Conservation (phyloP, 1,139 yeast species). For the Zygosaccharomyces sapae region DNA sequence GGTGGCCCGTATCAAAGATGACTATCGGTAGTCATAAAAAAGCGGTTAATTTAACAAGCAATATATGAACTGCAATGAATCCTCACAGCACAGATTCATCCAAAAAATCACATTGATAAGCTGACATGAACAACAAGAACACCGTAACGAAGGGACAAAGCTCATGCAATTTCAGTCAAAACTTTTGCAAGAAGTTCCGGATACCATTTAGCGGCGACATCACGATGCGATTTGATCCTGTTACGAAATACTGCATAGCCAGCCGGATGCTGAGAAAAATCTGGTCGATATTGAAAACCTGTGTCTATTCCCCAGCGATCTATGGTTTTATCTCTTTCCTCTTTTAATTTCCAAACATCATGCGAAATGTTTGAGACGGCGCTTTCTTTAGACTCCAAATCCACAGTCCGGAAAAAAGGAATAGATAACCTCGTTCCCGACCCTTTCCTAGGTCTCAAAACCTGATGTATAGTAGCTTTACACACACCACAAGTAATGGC, state of each 20-base stretch:
- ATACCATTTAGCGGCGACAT: conserved; percentile 62
- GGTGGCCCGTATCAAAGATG: not conserved
- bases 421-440: conserved; percentile 50
- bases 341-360: conserved; percentile 37
- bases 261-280: conserved; percentile 43
- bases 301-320: conserved; percentile 39
- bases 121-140: too few species aligned
- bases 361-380: conserved; percentile 35
- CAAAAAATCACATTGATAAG: too few species aligned
- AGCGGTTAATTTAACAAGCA: not conserved
- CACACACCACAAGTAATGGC: conserved; percentile 53
- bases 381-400: conserved; percentile 44
- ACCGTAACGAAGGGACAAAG: too few species aligned
- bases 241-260: conserved; percentile 62
- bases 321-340: conserved; percentile 41
- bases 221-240: conserved; percentile 62
- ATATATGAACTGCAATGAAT: not conserved
- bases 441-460: conserved; percentile 51
- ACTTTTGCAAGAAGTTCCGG: conserved; percentile 41
- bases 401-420: conserved; percentile 54
- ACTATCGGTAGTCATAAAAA: not conserved
- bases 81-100: not conserved
- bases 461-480: conserved; percentile 66
- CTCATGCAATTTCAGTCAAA: conserved; percentile 6
- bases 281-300: conserved; percentile 51